Evolutionary conservation across 2,329 filamentous ascomycete species (phyloP).

Genomic region (Aspergillus unguis): DNA sequence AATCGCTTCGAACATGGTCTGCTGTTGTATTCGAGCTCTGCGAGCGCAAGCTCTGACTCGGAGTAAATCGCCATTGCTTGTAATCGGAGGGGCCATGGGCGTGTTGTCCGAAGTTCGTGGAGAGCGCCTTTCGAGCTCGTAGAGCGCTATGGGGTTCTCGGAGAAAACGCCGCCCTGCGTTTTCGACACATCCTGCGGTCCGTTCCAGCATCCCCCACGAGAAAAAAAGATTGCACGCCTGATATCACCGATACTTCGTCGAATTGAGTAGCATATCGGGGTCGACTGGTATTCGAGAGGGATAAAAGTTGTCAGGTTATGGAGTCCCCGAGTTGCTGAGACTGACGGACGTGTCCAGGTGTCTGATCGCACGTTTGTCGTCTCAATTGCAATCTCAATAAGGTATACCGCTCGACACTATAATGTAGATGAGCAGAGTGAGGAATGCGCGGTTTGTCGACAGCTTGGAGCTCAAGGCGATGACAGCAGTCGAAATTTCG

Average conservation of each 20-base stretch:
- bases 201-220: constrained; percentile 51
- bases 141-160: constrained; percentile 39
- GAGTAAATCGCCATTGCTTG: constrained; percentile 33
- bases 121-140: constrained; percentile 35
- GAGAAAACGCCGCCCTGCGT: constrained; percentile 47
- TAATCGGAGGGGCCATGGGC: constrained; percentile 28
- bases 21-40: constrained; percentile 16
- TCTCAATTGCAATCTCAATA: not conserved
- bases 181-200: constrained; percentile 49
- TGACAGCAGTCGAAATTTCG: constrained; percentile 19
- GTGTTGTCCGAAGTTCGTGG: constrained; percentile 37
- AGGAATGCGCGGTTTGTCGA: not conserved
- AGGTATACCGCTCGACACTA: no score
- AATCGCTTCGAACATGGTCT: constrained; percentile 18
- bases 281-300: not conserved
- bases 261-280: constrained; percentile 28
- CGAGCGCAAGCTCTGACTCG: constrained; percentile 24
- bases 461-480: constrained; percentile 7
- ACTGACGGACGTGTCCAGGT: not conserved
- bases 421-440: not conserved
- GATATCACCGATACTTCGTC: constrained; percentile 23
- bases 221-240: constrained; percentile 25
- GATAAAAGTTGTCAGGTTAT: constrained; percentile 4
- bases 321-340: not conserved
- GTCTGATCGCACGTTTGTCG: not conserved